Evolutionary conservation across 352 stramenopile species (phyloP).

Genomic region (Phytopythium litorale): DNA sequence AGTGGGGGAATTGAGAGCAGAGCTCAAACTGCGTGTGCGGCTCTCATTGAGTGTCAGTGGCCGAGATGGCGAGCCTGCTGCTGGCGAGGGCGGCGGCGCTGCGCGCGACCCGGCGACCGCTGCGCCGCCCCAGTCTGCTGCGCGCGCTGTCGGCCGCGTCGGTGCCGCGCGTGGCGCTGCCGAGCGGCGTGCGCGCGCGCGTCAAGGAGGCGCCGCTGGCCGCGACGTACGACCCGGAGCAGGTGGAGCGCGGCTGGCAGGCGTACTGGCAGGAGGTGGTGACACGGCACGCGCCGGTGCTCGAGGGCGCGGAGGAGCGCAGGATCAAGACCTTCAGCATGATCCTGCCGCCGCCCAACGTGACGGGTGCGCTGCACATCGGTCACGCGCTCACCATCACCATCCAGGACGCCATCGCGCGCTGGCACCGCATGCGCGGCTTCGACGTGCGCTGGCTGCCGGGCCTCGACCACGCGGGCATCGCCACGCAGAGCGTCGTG

Average conservation of each 20-base stretch:
- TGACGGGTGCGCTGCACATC: constrained; percentile 97
- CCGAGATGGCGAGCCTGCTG: neutral
- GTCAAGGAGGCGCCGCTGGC: constrained; percentile 51
- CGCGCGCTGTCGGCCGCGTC: neutral
- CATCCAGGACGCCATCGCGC: constrained; percentile 96
- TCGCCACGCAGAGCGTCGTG: constrained; percentile 98
- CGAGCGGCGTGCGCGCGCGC: constrained; percentile 41
- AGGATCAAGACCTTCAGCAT: constrained; percentile 52
- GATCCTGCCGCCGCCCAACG: constrained; percentile 96
- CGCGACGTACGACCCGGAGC: constrained; percentile 53
- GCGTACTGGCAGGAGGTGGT: constrained; percentile 64
- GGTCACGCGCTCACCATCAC: constrained; percentile 96
- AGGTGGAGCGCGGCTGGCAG: constrained; percentile 70
- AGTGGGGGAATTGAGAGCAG: neutral
- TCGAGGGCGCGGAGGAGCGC: neutral
- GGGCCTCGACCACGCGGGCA: constrained; percentile 98
- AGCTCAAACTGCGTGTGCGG: neutral
- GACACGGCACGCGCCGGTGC: constrained; percentile 11
- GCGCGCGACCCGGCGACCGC: neutral
- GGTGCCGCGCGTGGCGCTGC: constrained; percentile 23
- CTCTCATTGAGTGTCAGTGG: neutral
- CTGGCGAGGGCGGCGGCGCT: neutral
- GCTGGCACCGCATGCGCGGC: constrained; percentile 98
- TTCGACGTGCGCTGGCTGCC: constrained; percentile 97
- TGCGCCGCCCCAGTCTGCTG: neutral